phyloP scores from a whole-genome alignment of 2,329 filamentous ascomycete genomes.

The Chaetothyriales sp. region DNA sequence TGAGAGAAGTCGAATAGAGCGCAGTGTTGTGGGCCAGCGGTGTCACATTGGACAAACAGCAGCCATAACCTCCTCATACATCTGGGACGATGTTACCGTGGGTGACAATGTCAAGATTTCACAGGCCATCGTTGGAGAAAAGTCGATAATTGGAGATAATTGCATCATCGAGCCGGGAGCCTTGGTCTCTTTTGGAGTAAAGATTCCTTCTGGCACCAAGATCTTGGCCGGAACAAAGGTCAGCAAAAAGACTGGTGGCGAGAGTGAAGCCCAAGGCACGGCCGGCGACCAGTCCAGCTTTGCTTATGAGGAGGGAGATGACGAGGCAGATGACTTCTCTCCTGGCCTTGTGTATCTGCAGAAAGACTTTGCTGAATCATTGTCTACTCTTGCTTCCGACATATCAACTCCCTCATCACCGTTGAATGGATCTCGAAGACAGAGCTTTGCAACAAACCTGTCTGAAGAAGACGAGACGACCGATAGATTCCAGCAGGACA shows the following conservation, averaged over 20 bases:
- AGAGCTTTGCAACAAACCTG: conserved; percentile 58
- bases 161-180: conserved; percentile 57
- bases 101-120: conserved; percentile 58
- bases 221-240: conserved; percentile 12
- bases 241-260: conserved; percentile 27
- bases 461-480: conserved; percentile 43
- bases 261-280: conserved; percentile 34
- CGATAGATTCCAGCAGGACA: conserved; percentile 69
- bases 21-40: conserved; percentile 66
- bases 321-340: conserved; percentile 38
- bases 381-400: conserved; percentile 48
- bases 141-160: conserved; percentile 53
- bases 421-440: conserved; percentile 42
- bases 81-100: conserved; percentile 74
- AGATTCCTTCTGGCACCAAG: conserved; percentile 25
- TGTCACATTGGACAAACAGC: conserved; percentile 82
- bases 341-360: conserved; percentile 37
- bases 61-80: conserved; percentile 59
- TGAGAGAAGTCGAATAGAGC: conserved; percentile 51
- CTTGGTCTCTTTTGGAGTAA: conserved; percentile 65
- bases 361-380: conserved; percentile 38
- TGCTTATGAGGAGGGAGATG: conserved; percentile 50
- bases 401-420: conserved; percentile 28
- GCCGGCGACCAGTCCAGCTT: conserved; percentile 21
- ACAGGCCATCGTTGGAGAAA: conserved; percentile 61